phyloP scores from a whole-genome alignment of 208 protist species.

The Leishmania braziliensis region DNA sequence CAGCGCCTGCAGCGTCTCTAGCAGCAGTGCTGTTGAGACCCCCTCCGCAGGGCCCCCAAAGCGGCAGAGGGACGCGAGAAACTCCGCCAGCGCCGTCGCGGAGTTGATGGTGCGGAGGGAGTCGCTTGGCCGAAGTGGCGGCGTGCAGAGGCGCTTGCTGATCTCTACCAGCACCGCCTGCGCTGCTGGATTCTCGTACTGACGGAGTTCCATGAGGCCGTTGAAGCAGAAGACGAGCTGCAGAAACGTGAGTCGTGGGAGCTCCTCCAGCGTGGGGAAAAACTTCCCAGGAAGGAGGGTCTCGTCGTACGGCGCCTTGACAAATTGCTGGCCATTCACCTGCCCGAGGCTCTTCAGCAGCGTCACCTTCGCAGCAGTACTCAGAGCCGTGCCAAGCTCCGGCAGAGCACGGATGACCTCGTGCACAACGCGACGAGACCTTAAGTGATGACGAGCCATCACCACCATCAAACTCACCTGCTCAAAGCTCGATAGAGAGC shows the following conservation, averaged over 20 bases:
- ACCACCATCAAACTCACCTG: slow-evolving; percentile 47
- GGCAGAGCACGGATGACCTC: slow-evolving; percentile 37
- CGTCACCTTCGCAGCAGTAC: slow-evolving; percentile 36
- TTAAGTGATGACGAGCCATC: slow-evolving; percentile 60
- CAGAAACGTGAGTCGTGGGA: slow-evolving; percentile 37
- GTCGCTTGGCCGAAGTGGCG: neutral
- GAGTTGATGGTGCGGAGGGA: slow-evolving; percentile 26
- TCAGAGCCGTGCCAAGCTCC: slow-evolving; percentile 24
- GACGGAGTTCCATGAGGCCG: slow-evolving; percentile 55
- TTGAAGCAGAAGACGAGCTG: slow-evolving; percentile 55
- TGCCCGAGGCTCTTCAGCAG: slow-evolving; percentile 65
- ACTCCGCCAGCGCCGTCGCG: slow-evolving; percentile 39
- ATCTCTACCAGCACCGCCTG: slow-evolving; percentile 32
- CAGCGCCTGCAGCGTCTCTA: slow-evolving; percentile 11
- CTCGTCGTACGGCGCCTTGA: slow-evolving; percentile 36
- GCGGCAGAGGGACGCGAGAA: slow-evolving; percentile 36
- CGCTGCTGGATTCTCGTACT: slow-evolving; percentile 49
- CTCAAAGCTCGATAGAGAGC: slow-evolving; percentile 49
- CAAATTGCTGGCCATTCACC: slow-evolving; percentile 42
- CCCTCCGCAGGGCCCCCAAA: slow-evolving; percentile 25
- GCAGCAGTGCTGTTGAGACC: slow-evolving; percentile 24
- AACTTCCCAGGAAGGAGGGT: slow-evolving; percentile 31
- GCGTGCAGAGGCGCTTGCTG: neutral
- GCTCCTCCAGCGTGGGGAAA: slow-evolving; percentile 37
- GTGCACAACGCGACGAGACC: slow-evolving; percentile 32